Evolutionary conservation across 75 land plant species (phyloP).

Genomic region (Cupressus sempervirens): DNA sequence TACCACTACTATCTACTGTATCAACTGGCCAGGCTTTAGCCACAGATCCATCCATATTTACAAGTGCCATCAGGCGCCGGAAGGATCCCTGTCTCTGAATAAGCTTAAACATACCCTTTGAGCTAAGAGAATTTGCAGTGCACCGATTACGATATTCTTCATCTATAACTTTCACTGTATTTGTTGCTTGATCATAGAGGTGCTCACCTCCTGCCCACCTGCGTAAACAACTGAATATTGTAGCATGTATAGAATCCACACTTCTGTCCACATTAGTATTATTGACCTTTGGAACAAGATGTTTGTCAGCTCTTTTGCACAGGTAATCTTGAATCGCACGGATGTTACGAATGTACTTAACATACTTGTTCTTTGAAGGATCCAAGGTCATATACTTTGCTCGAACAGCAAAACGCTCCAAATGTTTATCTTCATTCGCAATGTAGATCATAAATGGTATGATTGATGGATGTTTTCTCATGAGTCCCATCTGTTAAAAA

Average conservation of each 20-base stretch:
- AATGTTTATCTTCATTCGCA: conserved; percentile 53
- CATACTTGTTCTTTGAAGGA: conserved; percentile 56
- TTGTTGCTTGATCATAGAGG: conserved; percentile 50
- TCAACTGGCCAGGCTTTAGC: conserved; percentile 65
- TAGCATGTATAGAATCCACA: conserved; percentile 64
- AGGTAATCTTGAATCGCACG: conserved; percentile 52
- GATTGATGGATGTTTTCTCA: conserved; percentile 57
- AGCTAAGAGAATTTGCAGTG: conserved; percentile 58
- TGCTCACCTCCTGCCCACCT: conserved; percentile 39
- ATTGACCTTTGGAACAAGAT: conserved; percentile 55
- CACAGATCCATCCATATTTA: conserved; percentile 66
- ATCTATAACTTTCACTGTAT: conserved; percentile 54
- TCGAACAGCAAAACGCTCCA: conserved; percentile 56
- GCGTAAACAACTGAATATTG: conserved; percentile 51
- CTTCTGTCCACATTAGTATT: conserved; percentile 69
- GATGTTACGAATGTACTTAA: conserved; percentile 56
- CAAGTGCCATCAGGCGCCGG: conserved; percentile 53
- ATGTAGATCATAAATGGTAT: conserved; percentile 59
- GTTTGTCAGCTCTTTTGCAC: conserved; percentile 53
- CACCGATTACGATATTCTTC: conserved; percentile 57
- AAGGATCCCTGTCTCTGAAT: conserved; percentile 61
- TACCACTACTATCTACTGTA: conserved; percentile 6
- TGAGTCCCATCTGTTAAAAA: conserved; percentile 46
- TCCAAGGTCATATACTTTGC: conserved; percentile 61
- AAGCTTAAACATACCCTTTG: conserved; percentile 65